Conservation (phyloP, 2,329 filamentous ascomycete species). For the Botrytis fabae region DNA sequence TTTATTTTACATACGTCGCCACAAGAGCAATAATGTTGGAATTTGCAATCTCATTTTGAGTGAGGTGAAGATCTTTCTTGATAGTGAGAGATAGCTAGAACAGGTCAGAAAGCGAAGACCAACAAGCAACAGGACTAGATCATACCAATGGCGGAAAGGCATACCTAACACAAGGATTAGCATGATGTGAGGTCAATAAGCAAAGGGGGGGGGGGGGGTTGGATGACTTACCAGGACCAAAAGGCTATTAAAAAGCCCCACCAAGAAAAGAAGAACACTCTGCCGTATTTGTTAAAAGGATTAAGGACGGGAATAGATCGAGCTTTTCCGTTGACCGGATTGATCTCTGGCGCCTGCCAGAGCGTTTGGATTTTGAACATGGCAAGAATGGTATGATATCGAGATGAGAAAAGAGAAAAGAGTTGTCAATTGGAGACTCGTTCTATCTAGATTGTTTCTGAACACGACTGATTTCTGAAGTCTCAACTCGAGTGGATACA, state of each 20-base stretch:
- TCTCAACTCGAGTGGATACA: not conserved
- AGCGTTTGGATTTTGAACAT: constrained; percentile 33
- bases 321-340: constrained; percentile 82
- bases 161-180: constrained; percentile 54
- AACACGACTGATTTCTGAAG: not conserved
- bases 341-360: constrained; percentile 45
- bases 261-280: constrained; percentile 90
- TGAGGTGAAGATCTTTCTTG: constrained; percentile 73
- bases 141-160: constrained; percentile 69
- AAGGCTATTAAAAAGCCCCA: constrained; percentile 85
- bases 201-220: constrained; percentile 28
- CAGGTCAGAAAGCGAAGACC: constrained; percentile 43
- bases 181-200: constrained; percentile 59
- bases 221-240: constrained; percentile 75
- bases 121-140: not conserved
- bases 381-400: not conserved
- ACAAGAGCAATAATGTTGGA: constrained; percentile 84
- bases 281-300: constrained; percentile 74
- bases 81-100: constrained; percentile 59
- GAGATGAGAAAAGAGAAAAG: not conserved
- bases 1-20: constrained; percentile 51
- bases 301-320: constrained; percentile 78
- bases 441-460: not conserved
- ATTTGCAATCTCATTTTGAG: constrained; percentile 72
- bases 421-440: not conserved